Evolutionary conservation across 768 basidiomycete species (phyloP), one percentile per base, ranked within the genome.

Genomic region (Hericium rajendrae): DNA sequence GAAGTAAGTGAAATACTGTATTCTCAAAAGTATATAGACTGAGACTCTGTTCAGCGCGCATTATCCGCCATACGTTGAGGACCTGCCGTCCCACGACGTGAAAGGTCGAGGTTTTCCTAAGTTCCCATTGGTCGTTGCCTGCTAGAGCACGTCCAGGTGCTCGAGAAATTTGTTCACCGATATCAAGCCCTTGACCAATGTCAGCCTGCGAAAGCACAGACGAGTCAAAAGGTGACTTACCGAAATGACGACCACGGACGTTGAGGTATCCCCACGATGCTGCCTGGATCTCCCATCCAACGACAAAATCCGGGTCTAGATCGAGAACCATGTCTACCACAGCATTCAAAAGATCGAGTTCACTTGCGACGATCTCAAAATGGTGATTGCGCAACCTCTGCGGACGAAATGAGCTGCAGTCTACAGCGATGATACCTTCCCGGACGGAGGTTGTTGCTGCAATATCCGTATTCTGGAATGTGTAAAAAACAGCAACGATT

Each of bases 271-370:
- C 94, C 95, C 97, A 99, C 6, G 91, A 93, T 2, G 79, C 76
- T 18, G 75, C 74, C 66, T 97, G 92, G 12, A 95, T 77, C 59
- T 99, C 95, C 91, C 93, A 98, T 15, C 95, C 95, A 0, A 82
- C 78, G 8, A 98, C 65, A 41, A 97, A 85, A 68, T 99, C 97
- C 0, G 97, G 97, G 71, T 98, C 93, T 61, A 91, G 72, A 1
- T 82, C 80, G 22, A 81, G 65, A 0, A 97, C 80, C 28, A 83
- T 71, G 66, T 98, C 93, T 26, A 90, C 73, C 6, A 91, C 63
- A 38, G 71, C 71, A 65, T 97, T 94, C 56, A 97, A 72, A 5
- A 97, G 72, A 20, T 93, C 91, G 11, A 91, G 72, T 71, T 99
- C 97, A 46, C 67, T 76, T 2, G 79, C 69, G 15, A 88, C 82